A percentile compares a stretch with the other conserved stretches of the same genome.
Evolutionary conservation across 2,329 filamentous ascomycete species (phyloP).

Genomic region (Byssoonygena ceratinophila): DNA sequence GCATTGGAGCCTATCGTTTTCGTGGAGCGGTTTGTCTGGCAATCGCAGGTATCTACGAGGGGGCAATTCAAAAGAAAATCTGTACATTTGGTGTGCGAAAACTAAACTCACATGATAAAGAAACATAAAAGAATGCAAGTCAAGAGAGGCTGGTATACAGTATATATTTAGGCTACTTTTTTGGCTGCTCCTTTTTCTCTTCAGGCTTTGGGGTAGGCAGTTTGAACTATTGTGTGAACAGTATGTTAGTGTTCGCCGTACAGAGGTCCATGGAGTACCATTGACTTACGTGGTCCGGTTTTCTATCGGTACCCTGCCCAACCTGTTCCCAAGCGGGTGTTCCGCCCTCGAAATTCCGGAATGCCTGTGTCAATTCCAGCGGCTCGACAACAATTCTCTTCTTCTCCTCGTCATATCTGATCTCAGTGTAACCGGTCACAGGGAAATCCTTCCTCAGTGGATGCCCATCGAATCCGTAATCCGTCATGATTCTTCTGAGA

Average conservation of each 20-base stretch:
- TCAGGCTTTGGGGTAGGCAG: slow-evolving; percentile 92
- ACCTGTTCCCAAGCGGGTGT: slow-evolving; percentile 61
- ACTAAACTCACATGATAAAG: not conserved
- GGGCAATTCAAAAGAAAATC: not conserved
- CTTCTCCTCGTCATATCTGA: slow-evolving; percentile 98
- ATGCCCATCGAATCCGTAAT: slow-evolving; percentile 98
- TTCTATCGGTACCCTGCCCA: slow-evolving; percentile 62
- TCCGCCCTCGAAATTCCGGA: slow-evolving; percentile 94
- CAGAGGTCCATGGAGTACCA: not conserved
- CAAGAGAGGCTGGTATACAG: slow-evolving; percentile 14
- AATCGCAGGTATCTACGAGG: not conserved
- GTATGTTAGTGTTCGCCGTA: not conserved
- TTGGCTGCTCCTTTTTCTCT: slow-evolving; percentile 76
- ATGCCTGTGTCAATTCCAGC: slow-evolving; percentile 92
- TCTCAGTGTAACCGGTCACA: slow-evolving; percentile 93
- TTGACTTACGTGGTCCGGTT: slow-evolving; percentile 54
- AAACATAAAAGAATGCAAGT: not conserved
- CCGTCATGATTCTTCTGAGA: slow-evolving; percentile 94
- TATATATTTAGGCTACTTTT: slow-evolving; percentile 57
- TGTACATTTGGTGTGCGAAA: slow-evolving; percentile 5
- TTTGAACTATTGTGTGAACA: slow-evolving; percentile 55
- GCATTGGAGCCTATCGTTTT: no score
- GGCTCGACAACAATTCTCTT: slow-evolving; percentile 98
- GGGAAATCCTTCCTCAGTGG: slow-evolving; percentile 97
- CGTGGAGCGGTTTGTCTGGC: no score